Evolutionary conservation across 805 yeast species (phyloP).

Genomic region (Suhomyces vadensis): DNA sequence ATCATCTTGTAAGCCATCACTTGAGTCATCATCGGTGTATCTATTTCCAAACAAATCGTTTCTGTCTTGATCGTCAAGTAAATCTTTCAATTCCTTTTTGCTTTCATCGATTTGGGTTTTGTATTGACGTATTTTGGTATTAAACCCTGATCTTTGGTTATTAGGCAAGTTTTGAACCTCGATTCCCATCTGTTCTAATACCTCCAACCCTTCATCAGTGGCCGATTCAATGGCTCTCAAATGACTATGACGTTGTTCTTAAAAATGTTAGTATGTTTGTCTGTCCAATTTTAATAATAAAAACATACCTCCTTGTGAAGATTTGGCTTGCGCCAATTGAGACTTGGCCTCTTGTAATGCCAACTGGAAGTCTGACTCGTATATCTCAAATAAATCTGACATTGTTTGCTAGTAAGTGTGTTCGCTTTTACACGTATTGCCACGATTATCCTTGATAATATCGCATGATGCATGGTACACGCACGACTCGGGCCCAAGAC

Average conservation of each 20-base stretch:
- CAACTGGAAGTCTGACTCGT: conserved; percentile 71
- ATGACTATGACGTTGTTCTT: conserved; percentile 53
- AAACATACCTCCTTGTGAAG: conserved; percentile 45
- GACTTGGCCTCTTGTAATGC: conserved; percentile 69
- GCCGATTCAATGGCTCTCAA: conserved; percentile 63
- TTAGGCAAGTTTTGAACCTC: conserved; percentile 88
- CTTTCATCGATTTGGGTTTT: conserved; percentile 56
- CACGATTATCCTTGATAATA: conserved; percentile 4
- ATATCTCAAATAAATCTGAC: conserved; percentile 60
- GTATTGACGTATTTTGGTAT: conserved; percentile 75
- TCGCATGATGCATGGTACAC: not conserved
- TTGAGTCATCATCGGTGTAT: conserved; percentile 35
- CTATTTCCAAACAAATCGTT: conserved; percentile 67
- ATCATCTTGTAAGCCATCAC: conserved; percentile 44
- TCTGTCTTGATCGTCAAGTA: conserved; percentile 72
- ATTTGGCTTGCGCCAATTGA: conserved; percentile 56
- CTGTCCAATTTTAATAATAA: not conserved
- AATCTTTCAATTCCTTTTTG: conserved; percentile 54
- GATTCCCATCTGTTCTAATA: conserved; percentile 81
- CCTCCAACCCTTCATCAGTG: conserved; percentile 78
- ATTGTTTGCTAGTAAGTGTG: conserved; percentile 19
- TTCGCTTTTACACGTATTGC: not conserved
- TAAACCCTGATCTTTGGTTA: conserved; percentile 64
- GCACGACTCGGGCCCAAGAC: too few species aligned
- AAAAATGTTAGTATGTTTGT: conserved; percentile 27